phyloP scores from a whole-genome alignment of 805 yeast genomes.

The Kockiozyma suomiensis region DNA sequence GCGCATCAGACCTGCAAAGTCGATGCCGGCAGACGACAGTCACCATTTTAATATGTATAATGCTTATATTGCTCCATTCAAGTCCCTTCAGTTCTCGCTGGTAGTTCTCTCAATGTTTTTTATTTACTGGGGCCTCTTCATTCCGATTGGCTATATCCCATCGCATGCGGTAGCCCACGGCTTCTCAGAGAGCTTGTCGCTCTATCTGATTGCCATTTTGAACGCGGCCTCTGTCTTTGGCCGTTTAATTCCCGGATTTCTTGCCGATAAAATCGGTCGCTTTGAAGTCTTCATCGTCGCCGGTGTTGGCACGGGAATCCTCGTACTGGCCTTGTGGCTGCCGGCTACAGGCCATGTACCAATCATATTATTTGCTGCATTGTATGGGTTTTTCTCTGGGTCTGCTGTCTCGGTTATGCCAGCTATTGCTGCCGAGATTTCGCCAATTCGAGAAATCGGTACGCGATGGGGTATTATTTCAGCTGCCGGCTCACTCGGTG shows the following conservation, averaged over 20 bases:
- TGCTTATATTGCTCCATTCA: conserved; percentile 35
- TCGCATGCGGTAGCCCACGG: conserved; percentile 37
- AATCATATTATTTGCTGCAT: conserved; percentile 39
- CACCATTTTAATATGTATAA: not conserved
- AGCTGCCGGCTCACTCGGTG: conserved; percentile 55
- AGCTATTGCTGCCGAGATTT: conserved; percentile 38
- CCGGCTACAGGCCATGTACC: conserved; percentile 51
- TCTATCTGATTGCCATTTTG: conserved; percentile 37
- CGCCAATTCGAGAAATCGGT: conserved; percentile 38
- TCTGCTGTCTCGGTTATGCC: conserved; percentile 42
- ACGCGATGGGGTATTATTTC: conserved; percentile 63
- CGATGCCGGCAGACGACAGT: not conserved
- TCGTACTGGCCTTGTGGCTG: conserved; percentile 61
- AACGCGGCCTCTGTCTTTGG: conserved; percentile 43
- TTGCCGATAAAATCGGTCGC: conserved; percentile 54
- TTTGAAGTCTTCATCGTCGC: conserved; percentile 54
- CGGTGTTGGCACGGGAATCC: conserved; percentile 45
- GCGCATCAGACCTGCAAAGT: conserved; percentile 30
- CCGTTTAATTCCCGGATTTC: conserved; percentile 49
- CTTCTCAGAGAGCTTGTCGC: conserved; percentile 28
- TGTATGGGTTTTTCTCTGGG: conserved; percentile 43
- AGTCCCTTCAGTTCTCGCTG: conserved; percentile 35
- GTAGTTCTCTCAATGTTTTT: conserved; percentile 37
- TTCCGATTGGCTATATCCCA: conserved; percentile 42
- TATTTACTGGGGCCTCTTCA: conserved; percentile 39